Base-by-base conservation (phyloP, 129 eudicot genomes). In the Erigeron canadensis region DNA sequence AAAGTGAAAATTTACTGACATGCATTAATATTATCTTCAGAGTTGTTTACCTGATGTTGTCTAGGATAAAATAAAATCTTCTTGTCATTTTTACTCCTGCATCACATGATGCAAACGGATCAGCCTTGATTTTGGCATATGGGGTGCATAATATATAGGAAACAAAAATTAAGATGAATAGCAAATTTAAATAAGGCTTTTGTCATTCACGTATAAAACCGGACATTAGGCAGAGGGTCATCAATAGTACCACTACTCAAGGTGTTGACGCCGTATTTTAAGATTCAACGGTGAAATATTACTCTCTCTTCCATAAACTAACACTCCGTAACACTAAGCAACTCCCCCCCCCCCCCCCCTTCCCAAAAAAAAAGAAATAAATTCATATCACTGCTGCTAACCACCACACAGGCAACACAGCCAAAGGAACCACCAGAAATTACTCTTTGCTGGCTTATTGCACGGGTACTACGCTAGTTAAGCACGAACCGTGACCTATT, bases 41-140 rank as follows among this genome's bases (percentile, higher is more conserved):
- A 40, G 58, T 43, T 69, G 54, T 85, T 79, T 77, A 92, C 98
- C 76, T 81, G 77, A 85, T 78, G 91, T 67, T 86, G 83, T 71
- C 90, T 83, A 45, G 98, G 98, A 74, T 94, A 94, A 80, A 89
- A 94, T 41, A 94, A 73, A 44, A 89, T 71, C 74, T 81, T 80
- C 77, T 83, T 87, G 57, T 65, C 84, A 10, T 74, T 84, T 40
- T 58, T 66, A 46, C 70, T 71, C 83, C 95, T 89, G 89, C 80
- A 85, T 79, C 71, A 81, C 59, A 53, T 34, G 60, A 47, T 64
- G 59, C 73, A 78, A 61, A 63, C 7, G 64, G 34, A 28, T 71
- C 58, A 71, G 67, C 37, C 67, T 54, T 69, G 75, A 22, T 77
- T 45, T 67, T 62, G 68, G 28, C 18, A 42, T 42, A 46, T 44